Base-by-base conservation (phyloP, 2,329 filamentous ascomycete genomes). In the Orbilia brochopaga region DNA sequence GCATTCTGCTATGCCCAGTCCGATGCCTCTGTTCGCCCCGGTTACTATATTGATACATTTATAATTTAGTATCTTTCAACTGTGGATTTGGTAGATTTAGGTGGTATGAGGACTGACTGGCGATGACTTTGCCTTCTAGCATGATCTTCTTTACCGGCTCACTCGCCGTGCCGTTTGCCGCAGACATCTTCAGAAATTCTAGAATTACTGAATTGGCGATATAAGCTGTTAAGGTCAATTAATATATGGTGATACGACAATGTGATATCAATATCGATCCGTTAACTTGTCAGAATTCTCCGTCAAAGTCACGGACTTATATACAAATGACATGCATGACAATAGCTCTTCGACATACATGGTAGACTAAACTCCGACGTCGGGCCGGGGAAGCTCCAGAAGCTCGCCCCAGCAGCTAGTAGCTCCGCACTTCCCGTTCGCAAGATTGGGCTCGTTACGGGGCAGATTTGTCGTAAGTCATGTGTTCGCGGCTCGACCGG, bases 1-100 rank as follows among this genome's bases (percentile, higher is more conserved):
- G 51, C 81, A 80, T 74, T 83, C 80, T 17, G 81, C 81, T 50
- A 83, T 79, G 30, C 81, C 81, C 2, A 83, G 78, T 13, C 81
- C 81, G 42, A 83, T 83, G 59, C 82, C 79, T 74, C 81, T 79
- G 75, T 81, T 81, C 35, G 80, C 80, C 13, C 80, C 80, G 1
- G 80, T 81, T 32, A 80, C 79, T 79, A 35, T 51, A 3, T 42
- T 7, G 5, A 6, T 17, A 42, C 13, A 42, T 42, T 15, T 13
- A 13, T n/a, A n/a, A n/a, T n/a, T n/a, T n/a, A n/a, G n/a, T n/a
- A n/a, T n/a, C n/a, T n/a, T n/a, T n/a, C n/a, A n/a, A n/a, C n/a
- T n/a, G n/a, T n/a, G n/a, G n/a, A n/a, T n/a, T n/a, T n/a, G n/a
- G n/a, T n/a, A n/a, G 15, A 8, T 23, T 17, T 15, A 21, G 11